Conservation (phyloP, 305 asterid genomes). For the Petunia hybrid region DNA sequence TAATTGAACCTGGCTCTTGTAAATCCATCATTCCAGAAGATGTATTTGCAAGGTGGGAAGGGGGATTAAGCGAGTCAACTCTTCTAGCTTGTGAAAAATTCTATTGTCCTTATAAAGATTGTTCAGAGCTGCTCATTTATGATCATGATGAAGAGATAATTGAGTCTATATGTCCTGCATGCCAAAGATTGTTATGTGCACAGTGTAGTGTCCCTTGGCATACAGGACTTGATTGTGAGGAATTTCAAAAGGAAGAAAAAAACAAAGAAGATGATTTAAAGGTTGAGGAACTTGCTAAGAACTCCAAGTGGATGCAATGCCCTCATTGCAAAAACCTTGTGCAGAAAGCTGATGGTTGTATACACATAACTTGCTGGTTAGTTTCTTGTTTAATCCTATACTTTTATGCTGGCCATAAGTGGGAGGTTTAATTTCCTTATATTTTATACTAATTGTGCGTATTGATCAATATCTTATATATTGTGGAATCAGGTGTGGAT, state of each 20-base stretch:
- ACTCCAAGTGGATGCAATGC: conserved; percentile 59
- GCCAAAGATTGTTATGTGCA: conserved; percentile 58
- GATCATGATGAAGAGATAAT: conserved; percentile 40
- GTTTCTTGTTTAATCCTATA: background rate
- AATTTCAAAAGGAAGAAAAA: conserved; percentile 43
- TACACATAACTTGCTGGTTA: conserved; percentile 62
- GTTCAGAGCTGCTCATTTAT: conserved; percentile 56
- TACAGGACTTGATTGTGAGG: conserved; percentile 45
- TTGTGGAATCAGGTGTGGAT: conserved; percentile 45
- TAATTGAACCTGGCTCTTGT: conserved; percentile 31
- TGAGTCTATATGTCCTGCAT: conserved; percentile 53
- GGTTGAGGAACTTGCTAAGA: conserved; percentile 53
- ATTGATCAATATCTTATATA: background rate
- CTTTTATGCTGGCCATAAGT: background rate
- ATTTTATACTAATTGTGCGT: background rate
- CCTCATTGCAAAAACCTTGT: conserved; percentile 49
- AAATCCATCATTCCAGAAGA: conserved; percentile 23
- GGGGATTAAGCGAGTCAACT: conserved; percentile 46
- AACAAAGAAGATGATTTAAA: conserved; percentile 43
- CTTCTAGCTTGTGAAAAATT: conserved; percentile 42
- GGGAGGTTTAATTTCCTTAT: background rate
- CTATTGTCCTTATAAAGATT: conserved; percentile 62
- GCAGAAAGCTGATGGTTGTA: conserved; percentile 55
- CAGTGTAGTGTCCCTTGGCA: conserved; percentile 65
- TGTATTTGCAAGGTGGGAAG: conserved; percentile 46